phyloP scores from a whole-genome alignment of 2,329 filamentous ascomycete genomes.

The Clonostachys rhizophaga region DNA sequence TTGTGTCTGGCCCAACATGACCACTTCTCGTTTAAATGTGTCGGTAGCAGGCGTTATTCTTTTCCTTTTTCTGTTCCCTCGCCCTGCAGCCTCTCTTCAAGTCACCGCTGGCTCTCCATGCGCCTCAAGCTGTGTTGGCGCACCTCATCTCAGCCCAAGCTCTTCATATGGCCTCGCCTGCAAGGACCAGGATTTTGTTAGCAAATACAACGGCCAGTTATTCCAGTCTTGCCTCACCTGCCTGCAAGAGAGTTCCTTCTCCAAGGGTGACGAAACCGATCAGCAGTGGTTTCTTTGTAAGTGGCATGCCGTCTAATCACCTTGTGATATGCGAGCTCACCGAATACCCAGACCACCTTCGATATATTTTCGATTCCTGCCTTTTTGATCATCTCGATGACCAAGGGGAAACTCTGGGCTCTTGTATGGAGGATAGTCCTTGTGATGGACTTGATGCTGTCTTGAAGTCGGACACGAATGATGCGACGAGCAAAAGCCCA shows the following conservation, averaged over 20 bases:
- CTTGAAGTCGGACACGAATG: constrained; percentile 31
- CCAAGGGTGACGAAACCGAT: constrained; percentile 42
- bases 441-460: constrained; percentile 38
- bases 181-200: constrained; percentile 34
- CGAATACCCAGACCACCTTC: constrained; percentile 39
- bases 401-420: constrained; percentile 30
- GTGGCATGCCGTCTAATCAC: constrained; percentile 11
- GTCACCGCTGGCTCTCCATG: constrained; percentile 52
- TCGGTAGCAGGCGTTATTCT: no score
- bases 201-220: constrained; percentile 31
- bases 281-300: constrained; percentile 53
- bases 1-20: no score
- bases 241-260: constrained; percentile 44
- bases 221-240: constrained; percentile 46
- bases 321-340: background rate
- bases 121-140: constrained; percentile 30
- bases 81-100: constrained; percentile 32
- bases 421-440: constrained; percentile 45
- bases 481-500: constrained; percentile 20
- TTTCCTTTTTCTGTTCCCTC: background rate
- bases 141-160: constrained; percentile 13
- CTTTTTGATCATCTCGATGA: constrained; percentile 47
- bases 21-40: no score
- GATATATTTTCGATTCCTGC: constrained; percentile 47
- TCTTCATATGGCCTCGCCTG: constrained; percentile 27